phyloP scores from a whole-genome alignment of 768 basidiomycete species.

The Lentinula boryana region DNA sequence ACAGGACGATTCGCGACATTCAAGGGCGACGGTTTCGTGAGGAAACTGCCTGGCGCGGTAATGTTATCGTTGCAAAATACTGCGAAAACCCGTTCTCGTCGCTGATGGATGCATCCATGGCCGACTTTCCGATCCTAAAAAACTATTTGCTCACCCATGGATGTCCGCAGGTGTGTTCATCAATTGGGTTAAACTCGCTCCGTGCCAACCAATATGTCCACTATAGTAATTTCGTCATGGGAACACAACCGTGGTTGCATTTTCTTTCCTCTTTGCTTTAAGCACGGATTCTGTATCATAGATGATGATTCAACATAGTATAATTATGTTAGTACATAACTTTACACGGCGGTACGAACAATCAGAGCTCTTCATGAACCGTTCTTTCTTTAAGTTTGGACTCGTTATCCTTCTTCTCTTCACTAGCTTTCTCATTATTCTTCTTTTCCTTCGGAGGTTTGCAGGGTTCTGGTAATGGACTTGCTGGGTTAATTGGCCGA shows the following conservation, averaged over 20 bases:
- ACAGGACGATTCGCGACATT: conserved; percentile 70
- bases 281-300: not conserved
- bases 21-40: conserved; percentile 60
- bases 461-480: conserved; percentile 70
- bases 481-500: conserved; percentile 67
- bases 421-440: conserved; percentile 20
- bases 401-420: not conserved
- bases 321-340: not conserved
- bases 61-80: conserved; percentile 74
- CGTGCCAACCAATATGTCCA: not conserved
- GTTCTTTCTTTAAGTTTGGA: conserved; percentile 2
- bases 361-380: conserved; percentile 15
- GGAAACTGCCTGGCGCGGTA: conserved; percentile 70
- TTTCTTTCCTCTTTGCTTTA: not conserved
- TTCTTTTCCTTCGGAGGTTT: conserved; percentile 42
- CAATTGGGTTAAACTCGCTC: not conserved
- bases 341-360: conserved; percentile 22
- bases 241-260: not conserved
- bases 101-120: conserved; percentile 71
- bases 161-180: conserved; percentile 34
- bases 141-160: conserved; percentile 71
- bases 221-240: not conserved
- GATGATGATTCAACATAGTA: not conserved
- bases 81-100: conserved; percentile 44
- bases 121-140: conserved; percentile 77